phyloP scores from a whole-genome alignment of 2,329 filamentous ascomycete species.

The Colletotrichum salicis region DNA sequence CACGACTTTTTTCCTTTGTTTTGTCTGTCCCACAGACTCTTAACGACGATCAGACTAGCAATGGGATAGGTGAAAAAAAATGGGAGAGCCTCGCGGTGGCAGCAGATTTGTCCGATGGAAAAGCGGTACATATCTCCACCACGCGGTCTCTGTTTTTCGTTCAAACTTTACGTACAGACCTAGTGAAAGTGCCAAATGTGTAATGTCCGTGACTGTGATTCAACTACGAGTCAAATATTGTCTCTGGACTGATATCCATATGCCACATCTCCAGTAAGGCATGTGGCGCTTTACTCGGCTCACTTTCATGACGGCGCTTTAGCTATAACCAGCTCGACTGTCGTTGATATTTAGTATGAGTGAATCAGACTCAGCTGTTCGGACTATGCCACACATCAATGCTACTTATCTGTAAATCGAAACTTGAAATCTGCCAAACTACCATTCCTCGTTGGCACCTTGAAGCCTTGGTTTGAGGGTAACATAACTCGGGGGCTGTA shows the following conservation, averaged over 20 bases:
- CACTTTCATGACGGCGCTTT: background rate
- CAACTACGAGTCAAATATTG: background rate
- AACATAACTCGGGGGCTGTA: background rate
- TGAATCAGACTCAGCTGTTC: background rate
- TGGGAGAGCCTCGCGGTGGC: slow-evolving; percentile 47
- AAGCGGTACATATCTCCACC: slow-evolving; percentile 42
- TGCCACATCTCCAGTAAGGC: background rate
- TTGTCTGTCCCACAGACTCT: slow-evolving; percentile 46
- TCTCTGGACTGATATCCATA: background rate
- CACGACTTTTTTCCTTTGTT: slow-evolving; percentile 53
- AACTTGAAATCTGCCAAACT: background rate
- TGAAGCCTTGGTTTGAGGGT: background rate
- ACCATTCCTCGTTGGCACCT: background rate
- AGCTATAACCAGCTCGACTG: too few relatives aligned
- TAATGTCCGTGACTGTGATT: background rate
- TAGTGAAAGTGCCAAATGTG: background rate
- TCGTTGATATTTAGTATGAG: too few relatives aligned
- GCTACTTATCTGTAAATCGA: background rate
- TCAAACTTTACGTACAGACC: background rate
- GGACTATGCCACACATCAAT: background rate
- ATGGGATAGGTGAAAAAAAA: slow-evolving; percentile 45
- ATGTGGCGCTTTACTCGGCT: background rate
- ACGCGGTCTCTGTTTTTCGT: slow-evolving; percentile 26
- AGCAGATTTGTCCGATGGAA: slow-evolving; percentile 49
- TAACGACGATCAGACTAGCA: slow-evolving; percentile 40